Evolutionary conservation across 257 asterid species (phyloP).

Genomic region (Pogostemon cablin): DNA sequence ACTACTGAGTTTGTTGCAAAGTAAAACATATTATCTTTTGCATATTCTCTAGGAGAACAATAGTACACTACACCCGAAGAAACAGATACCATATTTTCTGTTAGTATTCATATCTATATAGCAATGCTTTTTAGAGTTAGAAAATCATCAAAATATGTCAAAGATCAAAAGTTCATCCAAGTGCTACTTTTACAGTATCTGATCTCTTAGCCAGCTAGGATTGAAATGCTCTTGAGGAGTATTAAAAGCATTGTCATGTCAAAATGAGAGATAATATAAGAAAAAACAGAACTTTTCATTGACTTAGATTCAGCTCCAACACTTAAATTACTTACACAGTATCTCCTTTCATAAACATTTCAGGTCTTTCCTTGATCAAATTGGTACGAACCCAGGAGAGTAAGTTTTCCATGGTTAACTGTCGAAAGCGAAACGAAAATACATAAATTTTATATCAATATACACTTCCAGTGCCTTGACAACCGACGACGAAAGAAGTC

Average conservation of each 20-base stretch:
- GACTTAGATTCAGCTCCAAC: not conserved
- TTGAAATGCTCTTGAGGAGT: not conserved
- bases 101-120: too few species aligned
- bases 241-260: too few species aligned
- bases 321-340: conserved; percentile 68
- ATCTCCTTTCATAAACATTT: conserved; percentile 98
- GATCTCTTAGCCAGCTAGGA: not conserved
- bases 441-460: conserved; percentile 11
- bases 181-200: not conserved
- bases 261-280: too few species aligned
- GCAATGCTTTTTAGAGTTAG: not conserved
- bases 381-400: conserved; percentile 88
- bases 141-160: not conserved
- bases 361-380: conserved; percentile 96
- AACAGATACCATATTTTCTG: too few species aligned
- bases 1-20: too few species aligned
- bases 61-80: too few species aligned
- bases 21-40: too few species aligned
- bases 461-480: conserved; percentile 6
- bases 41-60: too few species aligned
- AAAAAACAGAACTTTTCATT: too few species aligned
- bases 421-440: conserved; percentile 34
- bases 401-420: conserved; percentile 79
- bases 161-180: not conserved
- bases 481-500: conserved; percentile 18